Evolutionary conservation across 2,329 filamentous ascomycete genomes (phyloP).

Genomic region (Aspergillus sp.): DNA sequence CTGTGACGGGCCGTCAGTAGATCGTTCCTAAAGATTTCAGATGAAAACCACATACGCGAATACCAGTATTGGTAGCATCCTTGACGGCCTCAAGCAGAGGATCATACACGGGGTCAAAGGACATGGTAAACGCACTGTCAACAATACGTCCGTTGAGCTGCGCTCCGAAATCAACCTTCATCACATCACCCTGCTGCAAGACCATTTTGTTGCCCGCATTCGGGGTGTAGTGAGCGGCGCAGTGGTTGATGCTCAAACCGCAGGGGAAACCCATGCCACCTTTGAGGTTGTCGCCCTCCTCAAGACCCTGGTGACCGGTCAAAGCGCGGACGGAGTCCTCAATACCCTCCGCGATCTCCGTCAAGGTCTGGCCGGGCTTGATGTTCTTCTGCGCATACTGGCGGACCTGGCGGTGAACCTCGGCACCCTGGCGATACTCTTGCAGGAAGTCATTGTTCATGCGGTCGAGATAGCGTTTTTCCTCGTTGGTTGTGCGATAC

Average conservation of each 20-base stretch:
- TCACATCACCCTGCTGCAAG: slow-evolving; percentile 64
- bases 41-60: slow-evolving; percentile 52
- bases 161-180: slow-evolving; percentile 73
- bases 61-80: slow-evolving; percentile 70
- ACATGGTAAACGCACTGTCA: slow-evolving; percentile 69
- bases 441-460: slow-evolving; percentile 75
- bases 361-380: slow-evolving; percentile 76
- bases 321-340: slow-evolving; percentile 77
- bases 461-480: slow-evolving; percentile 79
- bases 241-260: slow-evolving; percentile 79
- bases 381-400: slow-evolving; percentile 79
- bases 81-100: slow-evolving; percentile 66
- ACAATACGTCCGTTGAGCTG: slow-evolving; percentile 71
- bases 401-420: slow-evolving; percentile 84
- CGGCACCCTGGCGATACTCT: slow-evolving; percentile 82
- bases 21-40: not conserved
- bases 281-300: slow-evolving; percentile 74
- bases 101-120: slow-evolving; percentile 68
- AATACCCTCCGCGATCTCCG: slow-evolving; percentile 82
- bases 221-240: slow-evolving; percentile 82
- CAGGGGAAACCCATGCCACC: slow-evolving; percentile 86
- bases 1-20: slow-evolving; percentile 31
- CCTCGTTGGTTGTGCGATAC: slow-evolving; percentile 77
- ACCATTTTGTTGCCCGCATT: slow-evolving; percentile 82
- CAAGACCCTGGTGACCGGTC: slow-evolving; percentile 72